Evolutionary conservation across 257 asterid species (phyloP), one percentile per base, ranked within the genome.

Genomic region (Solanum etuberosum): DNA sequence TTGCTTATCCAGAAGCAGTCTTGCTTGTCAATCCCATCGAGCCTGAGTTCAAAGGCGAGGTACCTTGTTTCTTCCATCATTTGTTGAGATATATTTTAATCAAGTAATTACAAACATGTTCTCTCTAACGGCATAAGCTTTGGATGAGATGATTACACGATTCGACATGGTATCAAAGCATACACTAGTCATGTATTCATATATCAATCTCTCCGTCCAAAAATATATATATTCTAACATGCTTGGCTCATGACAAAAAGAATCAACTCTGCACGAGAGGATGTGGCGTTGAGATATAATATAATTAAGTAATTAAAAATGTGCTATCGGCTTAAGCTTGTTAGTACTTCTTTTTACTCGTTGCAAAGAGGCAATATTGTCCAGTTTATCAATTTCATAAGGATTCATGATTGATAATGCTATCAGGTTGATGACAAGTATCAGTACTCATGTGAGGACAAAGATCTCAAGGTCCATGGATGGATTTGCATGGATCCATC

Each of bases 1-100:
- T 96, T 59, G 98, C 92, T 87, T 96, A 96, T 86, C 94, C 95
- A 0, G 99, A 96, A 92, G 99, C 99, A 11, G 98, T 96, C 77
- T 94, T 92, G 20, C 97, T 96, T 86, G 93, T 92, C 46, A 86
- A 95, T 86, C 98, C 99, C 0, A 74, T 94, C 40, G 98, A 96
- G 73, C 95, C 94, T n/a, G 93, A 93, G 73, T 93, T 96, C 48
- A 90, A 88, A 92, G 99, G 99, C 87, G 98, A 96, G 91, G 98
- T 96, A 85, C 46, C 57, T 86, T 18, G 21, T 80, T 46, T n/a
- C 16, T 87, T 21, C 29, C 1, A 1, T 43, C 31, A 59, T 73
- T 43, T 29, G 48, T 3, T 18, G 54, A 25, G 10, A 25, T 76
- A 76, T 14, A 77, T n/a, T 40, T 38, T 40, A 40, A n/a, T 76